Conservation (phyloP, 345 rosid genomes). For the Rhodamnia rubescens region DNA sequence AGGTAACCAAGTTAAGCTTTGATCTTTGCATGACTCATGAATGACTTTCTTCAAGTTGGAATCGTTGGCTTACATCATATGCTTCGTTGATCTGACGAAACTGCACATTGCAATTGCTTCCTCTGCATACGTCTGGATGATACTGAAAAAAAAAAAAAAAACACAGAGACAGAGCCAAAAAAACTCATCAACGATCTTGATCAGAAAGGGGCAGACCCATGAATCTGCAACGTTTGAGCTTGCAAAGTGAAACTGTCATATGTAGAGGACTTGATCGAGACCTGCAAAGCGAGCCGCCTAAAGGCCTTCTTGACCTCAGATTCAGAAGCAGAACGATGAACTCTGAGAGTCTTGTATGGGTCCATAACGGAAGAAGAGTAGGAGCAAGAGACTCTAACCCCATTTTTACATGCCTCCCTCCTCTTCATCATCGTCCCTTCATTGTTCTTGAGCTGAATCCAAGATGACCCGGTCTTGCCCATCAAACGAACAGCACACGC, state of each 20-base stretch:
- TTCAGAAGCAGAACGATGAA: slow-evolving; percentile 72
- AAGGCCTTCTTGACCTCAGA: slow-evolving; percentile 87
- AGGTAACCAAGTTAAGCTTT: neutral
- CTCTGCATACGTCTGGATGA: slow-evolving; percentile 98
- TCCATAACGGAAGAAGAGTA: slow-evolving; percentile 39
- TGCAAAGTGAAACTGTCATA: neutral
- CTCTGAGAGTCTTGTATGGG: slow-evolving; percentile 58
- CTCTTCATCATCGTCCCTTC: slow-evolving; percentile 5
- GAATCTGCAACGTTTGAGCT: neutral
- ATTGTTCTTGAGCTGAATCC: neutral
- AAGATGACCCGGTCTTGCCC: neutral
- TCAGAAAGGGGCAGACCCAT: neutral
- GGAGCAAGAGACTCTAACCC: slow-evolving; percentile 19
- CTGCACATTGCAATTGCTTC: slow-evolving; percentile 59
- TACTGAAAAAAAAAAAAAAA: slow-evolving; percentile 27
- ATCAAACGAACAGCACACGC: neutral
- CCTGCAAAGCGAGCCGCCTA: slow-evolving; percentile 76
- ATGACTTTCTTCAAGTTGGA: neutral
- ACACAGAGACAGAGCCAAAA: neutral
- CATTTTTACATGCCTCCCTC: slow-evolving; percentile 14
- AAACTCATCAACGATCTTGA: neutral
- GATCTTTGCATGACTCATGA: neutral
- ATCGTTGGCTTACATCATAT: slow-evolving; percentile 35
- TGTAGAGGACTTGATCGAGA: neutral
- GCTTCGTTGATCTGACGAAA: slow-evolving; percentile 80